Evolutionary conservation across 768 basidiomycete genomes (phyloP), one percentile per base, ranked within the genome.

Genomic region (Tulasnella sp.): DNA sequence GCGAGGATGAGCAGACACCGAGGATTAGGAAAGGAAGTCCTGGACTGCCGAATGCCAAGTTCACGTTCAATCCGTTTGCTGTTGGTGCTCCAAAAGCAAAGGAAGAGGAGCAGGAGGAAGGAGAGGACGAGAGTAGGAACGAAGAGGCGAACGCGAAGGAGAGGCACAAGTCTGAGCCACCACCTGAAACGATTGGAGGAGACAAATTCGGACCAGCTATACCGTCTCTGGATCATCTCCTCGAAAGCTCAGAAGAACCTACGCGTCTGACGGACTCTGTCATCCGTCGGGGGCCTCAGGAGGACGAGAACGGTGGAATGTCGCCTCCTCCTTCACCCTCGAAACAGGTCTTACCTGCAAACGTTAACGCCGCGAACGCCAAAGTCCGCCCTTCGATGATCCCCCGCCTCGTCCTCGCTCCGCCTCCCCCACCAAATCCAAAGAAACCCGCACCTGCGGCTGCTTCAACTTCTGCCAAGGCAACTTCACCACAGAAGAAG

Each of bases 341-440:
- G 25, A 76, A 71, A 45, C 39, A 29, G 15, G 37, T 70, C n/a
- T 8, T 76, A 2, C 69, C 75, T 0, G 1, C 29, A 31, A 64
- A 29, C 58, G 31, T 29, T 12, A 64, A 64, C 58, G 29, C 58
- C 14, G 25, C 58, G 4, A 17, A 64, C 31, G 69, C 75, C 11
- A 76, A 71, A 76, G 34, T 67, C 49, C 45, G 52, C 29, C 75
- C 75, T 5, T 76, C 75, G 4, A 68, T 69, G 69, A 76, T 76
- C 75, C 75, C 75, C 39, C 75, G 75, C 42, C 75, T 76, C 45
- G 75, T 71, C 15, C 67, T 76, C 67, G 67, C 75, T 38, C 75
- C 75, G 8, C 74, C 74, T 25, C 74, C 74, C 0, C 34, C 72
- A 5, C 69, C 69, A 19, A 64, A 14, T 17, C 36, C 69, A 14